Conservation (phyloP, 306 rosid genomes). For the Vigna radiata region DNA sequence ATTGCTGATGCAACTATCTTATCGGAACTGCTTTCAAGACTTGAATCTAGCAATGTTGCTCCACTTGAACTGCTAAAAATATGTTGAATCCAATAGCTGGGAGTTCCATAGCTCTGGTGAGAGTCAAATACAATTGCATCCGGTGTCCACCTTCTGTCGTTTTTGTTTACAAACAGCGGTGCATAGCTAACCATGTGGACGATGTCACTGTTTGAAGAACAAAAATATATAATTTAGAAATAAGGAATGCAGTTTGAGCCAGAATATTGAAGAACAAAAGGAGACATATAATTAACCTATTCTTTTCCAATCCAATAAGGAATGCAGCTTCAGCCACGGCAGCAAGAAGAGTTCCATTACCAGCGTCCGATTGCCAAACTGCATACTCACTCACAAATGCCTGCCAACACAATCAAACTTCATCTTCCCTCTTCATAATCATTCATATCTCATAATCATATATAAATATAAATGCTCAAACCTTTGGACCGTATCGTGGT, state of each 20-base stretch:
- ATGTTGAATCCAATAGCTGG: conserved; percentile 76
- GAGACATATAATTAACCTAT: conserved; percentile 66
- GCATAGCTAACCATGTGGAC: conserved; percentile 85
- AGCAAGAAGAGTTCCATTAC: conserved; percentile 67
- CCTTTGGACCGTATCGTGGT: not conserved
- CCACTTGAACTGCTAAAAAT: conserved; percentile 68
- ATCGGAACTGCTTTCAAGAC: conserved; percentile 45
- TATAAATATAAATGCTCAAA: not conserved
- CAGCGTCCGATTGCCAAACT: conserved; percentile 62
- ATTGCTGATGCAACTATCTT: conserved; percentile 67
- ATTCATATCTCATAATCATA: too few relatives aligned
- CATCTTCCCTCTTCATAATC: too few relatives aligned
- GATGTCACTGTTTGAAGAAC: conserved; percentile 53
- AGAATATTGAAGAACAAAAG: too few relatives aligned
- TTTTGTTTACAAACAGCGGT: conserved; percentile 69
- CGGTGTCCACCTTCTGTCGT: conserved; percentile 68
- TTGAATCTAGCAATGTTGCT: conserved; percentile 64
- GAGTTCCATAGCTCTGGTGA: conserved; percentile 67
- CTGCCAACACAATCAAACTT: conserved; percentile 36
- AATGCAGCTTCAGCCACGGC: conserved; percentile 84
- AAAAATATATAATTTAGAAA: not conserved
- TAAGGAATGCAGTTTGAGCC: too few relatives aligned
- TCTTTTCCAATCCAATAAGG: conserved; percentile 79
- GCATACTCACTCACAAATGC: conserved; percentile 96
- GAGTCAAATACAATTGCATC: conserved; percentile 81